These are phyloP conservation scores for Nematocida minor DNA, from an alignment of 371 early-diverging fungal species.

Conservation along the genomic window DNA sequence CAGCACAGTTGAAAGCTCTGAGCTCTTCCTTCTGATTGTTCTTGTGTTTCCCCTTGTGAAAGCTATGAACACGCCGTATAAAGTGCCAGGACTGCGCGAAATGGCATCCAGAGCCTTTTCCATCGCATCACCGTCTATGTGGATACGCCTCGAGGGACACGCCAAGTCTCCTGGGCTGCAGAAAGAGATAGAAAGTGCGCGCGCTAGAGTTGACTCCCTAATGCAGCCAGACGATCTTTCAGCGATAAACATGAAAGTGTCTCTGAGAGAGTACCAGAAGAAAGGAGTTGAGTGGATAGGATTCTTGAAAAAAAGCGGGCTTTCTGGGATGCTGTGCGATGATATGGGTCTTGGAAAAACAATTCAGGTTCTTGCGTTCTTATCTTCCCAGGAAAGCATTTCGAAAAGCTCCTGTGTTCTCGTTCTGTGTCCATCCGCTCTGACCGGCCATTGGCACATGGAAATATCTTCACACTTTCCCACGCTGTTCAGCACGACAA, in stretches of 20 bases:
- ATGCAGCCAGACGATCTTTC: conserved; percentile 34
- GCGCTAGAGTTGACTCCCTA: conserved; percentile 40
- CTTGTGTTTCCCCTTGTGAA: conserved; percentile 10
- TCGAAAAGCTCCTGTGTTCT: conserved; percentile 69
- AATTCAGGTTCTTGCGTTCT: conserved; percentile 69
- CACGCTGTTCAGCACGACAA: neutral
- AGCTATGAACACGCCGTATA: conserved; percentile 26
- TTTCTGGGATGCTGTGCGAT: conserved; percentile 64
- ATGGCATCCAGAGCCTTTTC: conserved; percentile 32
- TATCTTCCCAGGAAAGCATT: neutral
- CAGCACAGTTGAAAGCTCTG: neutral
- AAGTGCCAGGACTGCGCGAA: conserved; percentile 7
- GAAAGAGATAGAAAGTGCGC: conserved; percentile 30
- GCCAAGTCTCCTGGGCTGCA: conserved; percentile 19
- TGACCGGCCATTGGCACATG: conserved; percentile 91
- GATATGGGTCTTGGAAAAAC: conserved; percentile 94
- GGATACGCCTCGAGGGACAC: neutral
- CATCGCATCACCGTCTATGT: conserved; percentile 14
- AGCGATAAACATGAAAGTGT: conserved; percentile 18
- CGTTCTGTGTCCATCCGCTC: conserved; percentile 88
- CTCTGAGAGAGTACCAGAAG: conserved; percentile 63
- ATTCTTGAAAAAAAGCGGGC: conserved; percentile 57
- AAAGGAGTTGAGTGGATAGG: conserved; percentile 64
- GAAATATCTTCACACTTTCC: conserved; percentile 69
- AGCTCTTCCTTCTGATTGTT: neutral